Base-by-base conservation (phyloP, 768 basidiomycete species). In the Mycena vitilis region DNA sequence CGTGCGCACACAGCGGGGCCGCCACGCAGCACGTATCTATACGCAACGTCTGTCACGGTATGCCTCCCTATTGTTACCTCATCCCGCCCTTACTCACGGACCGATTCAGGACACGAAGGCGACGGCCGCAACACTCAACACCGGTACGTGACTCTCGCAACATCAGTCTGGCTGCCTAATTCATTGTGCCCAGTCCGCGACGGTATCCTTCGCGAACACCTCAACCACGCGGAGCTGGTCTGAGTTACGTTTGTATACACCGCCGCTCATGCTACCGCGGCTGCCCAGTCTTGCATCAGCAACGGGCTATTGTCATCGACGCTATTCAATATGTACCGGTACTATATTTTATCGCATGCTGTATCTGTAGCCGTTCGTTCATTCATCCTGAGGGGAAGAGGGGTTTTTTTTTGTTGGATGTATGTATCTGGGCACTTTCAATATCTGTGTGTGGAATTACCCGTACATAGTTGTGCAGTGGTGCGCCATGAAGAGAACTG, bases 191-290 rank as follows among this genome's bases (percentile, higher is more conserved):
- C 23, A 69, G 72, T 73, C 60, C 69, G 70, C 54, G 72, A 73
- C 65, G 70, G 70, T 54, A 73, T 73, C 56, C 68, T 73, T 52
- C 59, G 72, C 38, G 70, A 71, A 37, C 72, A 73, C 48, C 67
- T 73, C 40, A 73, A 71, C 61, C 60, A 71, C 30, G 72, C 72
- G 4, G 72, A 73, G 67, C 71, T 73, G 37, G 65, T 73, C 11
- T 73, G 40, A 69, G 30, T 30, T 30, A 2, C 30, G 30, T 30
- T 3, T 30, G 30, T 30, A 30, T 30, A 30, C 5, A 5, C 30
- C 30, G 5, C 30, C 30, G 5, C 5, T 30, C 30, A 30, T 30
- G 3, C 30, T 30, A 3, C 30, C 30, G 30, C 30, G 30, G 30
- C 30, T 30, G 30, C 30, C 30, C 30, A 30, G 30, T 30, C 30